phyloP scores from a whole-genome alignment of 345 rosid species.

The Rhodamnia argentea region DNA sequence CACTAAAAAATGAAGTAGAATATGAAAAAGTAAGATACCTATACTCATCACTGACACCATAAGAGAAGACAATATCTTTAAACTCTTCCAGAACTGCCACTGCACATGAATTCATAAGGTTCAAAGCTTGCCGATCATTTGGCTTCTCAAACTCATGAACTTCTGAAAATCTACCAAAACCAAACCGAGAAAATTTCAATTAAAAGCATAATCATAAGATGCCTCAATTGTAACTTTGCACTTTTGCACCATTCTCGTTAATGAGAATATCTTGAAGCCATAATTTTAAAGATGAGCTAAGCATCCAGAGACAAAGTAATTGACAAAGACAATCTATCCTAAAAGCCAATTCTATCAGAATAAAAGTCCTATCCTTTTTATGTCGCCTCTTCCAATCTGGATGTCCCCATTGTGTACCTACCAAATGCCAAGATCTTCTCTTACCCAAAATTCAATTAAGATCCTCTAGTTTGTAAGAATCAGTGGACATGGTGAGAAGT shows the following conservation, averaged over 20 bases:
- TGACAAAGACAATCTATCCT: neutral
- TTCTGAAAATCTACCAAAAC: constrained; percentile 62
- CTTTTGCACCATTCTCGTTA: neutral
- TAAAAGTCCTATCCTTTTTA: neutral
- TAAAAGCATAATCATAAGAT: neutral
- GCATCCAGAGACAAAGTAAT: neutral
- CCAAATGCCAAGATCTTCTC: neutral
- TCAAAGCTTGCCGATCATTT: constrained; percentile 77
- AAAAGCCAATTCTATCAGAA: neutral
- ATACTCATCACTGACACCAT: constrained; percentile 92
- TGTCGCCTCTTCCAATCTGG: neutral
- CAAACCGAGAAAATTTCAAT: neutral
- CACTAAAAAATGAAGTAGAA: neutral
- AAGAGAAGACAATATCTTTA: constrained; percentile 56
- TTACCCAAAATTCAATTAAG: neutral
- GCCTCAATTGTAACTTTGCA: neutral
- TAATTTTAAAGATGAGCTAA: neutral
- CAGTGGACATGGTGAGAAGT: neutral
- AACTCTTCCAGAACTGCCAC: constrained; percentile 62
- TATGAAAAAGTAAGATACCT: constrained; percentile 23
- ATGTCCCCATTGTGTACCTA: neutral
- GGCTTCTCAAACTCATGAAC: constrained; percentile 87
- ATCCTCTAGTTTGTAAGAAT: neutral
- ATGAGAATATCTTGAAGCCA: neutral
- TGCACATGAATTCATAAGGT: constrained; percentile 89